Evolutionary conservation across 768 basidiomycete species (phyloP).

Genomic region (Terana coerulea): DNA sequence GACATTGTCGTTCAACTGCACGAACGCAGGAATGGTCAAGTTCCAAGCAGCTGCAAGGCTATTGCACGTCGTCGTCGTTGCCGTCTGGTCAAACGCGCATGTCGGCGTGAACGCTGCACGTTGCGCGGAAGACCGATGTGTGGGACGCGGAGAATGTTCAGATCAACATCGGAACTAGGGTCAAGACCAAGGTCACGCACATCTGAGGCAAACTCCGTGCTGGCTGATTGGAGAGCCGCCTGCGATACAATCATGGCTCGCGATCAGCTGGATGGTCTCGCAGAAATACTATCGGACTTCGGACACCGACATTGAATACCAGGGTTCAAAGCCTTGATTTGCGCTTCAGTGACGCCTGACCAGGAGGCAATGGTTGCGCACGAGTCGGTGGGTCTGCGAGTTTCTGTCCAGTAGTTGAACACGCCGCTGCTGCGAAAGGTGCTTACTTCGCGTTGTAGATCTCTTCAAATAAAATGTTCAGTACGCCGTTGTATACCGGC

Average conservation of each 20-base stretch:
- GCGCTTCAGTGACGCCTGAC: neutral
- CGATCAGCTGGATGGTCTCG: too few relatives aligned
- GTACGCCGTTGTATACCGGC: neutral
- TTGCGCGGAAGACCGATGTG: neutral
- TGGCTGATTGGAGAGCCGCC: slow-evolving; percentile 1
- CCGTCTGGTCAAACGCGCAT: neutral
- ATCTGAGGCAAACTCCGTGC: neutral
- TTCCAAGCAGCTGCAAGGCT: neutral
- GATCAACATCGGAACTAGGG: neutral
- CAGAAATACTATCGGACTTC: too few relatives aligned
- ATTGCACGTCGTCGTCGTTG: neutral
- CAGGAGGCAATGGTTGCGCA: neutral
- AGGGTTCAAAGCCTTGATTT: neutral
- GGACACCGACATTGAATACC: too few relatives aligned
- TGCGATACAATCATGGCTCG: too few relatives aligned
- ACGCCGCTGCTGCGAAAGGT: too few relatives aligned
- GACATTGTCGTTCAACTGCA: slow-evolving; percentile 2
- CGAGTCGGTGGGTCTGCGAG: neutral
- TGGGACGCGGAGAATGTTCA: neutral
- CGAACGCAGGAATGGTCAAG: neutral
- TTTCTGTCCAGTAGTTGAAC: neutral
- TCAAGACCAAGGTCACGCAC: neutral
- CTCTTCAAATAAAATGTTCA: neutral
- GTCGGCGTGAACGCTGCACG: slow-evolving; percentile 2
- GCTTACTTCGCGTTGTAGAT: slow-evolving; percentile 5